phyloP scores from a whole-genome alignment of 345 rosid species.

The Gossypium anomalum region DNA sequence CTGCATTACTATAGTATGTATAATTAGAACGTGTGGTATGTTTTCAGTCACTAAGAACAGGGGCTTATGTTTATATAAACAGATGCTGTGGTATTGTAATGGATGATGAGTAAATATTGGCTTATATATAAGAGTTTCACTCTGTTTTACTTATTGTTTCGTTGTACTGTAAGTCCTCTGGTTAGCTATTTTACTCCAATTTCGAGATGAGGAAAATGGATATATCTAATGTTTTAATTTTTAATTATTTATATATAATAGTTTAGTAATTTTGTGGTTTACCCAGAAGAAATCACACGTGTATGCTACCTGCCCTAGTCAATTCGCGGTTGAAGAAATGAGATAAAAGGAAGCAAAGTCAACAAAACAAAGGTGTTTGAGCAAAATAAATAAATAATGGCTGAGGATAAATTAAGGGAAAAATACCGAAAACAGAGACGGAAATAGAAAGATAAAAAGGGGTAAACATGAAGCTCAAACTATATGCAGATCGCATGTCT shows the following conservation, averaged over 20 bases:
- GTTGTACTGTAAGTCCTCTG: neutral
- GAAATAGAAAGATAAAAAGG: neutral
- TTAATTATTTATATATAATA: too few species aligned
- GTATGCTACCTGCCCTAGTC: too few species aligned
- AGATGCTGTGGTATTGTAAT: too few species aligned
- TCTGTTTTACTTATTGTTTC: neutral
- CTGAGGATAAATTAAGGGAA: too few species aligned
- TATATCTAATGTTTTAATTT: too few species aligned
- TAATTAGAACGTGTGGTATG: neutral
- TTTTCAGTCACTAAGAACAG: neutral
- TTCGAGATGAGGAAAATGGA: too few species aligned
- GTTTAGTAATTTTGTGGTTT: too few species aligned
- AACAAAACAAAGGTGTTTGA: neutral
- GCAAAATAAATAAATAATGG: too few species aligned
- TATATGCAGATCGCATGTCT: constrained; percentile 68
- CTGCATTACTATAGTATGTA: neutral
- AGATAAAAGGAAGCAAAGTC: neutral
- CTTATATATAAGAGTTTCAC: neutral
- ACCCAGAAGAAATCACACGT: too few species aligned
- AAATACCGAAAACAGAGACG: neutral
- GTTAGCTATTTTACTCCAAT: neutral
- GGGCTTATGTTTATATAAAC: neutral
- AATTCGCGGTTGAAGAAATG: too few species aligned
- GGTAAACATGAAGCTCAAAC: constrained; percentile 61
- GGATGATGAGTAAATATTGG: neutral